A percentile compares a stretch with the other conserved stretches of the same genome.
phyloP scores from a whole-genome alignment of 1,139 yeast species.

The Blastobotrys elegans region DNA sequence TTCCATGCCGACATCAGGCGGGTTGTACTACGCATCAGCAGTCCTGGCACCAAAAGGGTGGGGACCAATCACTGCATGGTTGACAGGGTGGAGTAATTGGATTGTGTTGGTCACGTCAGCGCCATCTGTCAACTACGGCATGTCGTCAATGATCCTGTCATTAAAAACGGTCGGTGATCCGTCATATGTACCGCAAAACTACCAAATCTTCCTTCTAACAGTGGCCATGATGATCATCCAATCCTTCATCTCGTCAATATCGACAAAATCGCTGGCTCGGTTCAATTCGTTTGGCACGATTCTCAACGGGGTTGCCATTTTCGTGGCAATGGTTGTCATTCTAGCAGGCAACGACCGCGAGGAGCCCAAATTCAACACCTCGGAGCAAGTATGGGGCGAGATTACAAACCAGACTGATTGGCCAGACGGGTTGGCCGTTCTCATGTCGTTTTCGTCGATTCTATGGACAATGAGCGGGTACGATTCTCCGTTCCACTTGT shows the following conservation, averaged over 20 bases:
- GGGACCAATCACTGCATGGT: slow-evolving; percentile 5
- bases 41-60: slow-evolving; percentile 1
- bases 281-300: slow-evolving; percentile 52
- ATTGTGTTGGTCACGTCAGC: slow-evolving; percentile 52
- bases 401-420: slow-evolving; percentile 60
- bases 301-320: slow-evolving; percentile 45
- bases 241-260: slow-evolving; percentile 35
- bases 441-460: slow-evolving; percentile 59
- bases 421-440: slow-evolving; percentile 59
- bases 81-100: slow-evolving; percentile 40
- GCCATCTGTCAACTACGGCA: slow-evolving; percentile 60
- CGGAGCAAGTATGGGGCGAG: slow-evolving; percentile 49
- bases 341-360: slow-evolving; percentile 48
- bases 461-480: slow-evolving; percentile 78
- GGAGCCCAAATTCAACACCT: slow-evolving; percentile 49
- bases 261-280: slow-evolving; percentile 53
- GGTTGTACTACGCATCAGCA: slow-evolving; percentile 3
- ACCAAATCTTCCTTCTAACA: slow-evolving; percentile 49
- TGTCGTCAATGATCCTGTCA: slow-evolving; percentile 59
- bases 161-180: slow-evolving; percentile 38
- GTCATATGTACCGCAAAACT: slow-evolving; percentile 42
- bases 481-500: slow-evolving; percentile 68
- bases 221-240: slow-evolving; percentile 50
- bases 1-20: slow-evolving; percentile 5
- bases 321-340: slow-evolving; percentile 52